Percentiles rank a stretch among this genome's conserved stretches.
These are phyloP conservation scores for Infundibulicybe gibba DNA, from an alignment of 768 basidiomycete genomes.

Conservation along the genomic window DNA sequence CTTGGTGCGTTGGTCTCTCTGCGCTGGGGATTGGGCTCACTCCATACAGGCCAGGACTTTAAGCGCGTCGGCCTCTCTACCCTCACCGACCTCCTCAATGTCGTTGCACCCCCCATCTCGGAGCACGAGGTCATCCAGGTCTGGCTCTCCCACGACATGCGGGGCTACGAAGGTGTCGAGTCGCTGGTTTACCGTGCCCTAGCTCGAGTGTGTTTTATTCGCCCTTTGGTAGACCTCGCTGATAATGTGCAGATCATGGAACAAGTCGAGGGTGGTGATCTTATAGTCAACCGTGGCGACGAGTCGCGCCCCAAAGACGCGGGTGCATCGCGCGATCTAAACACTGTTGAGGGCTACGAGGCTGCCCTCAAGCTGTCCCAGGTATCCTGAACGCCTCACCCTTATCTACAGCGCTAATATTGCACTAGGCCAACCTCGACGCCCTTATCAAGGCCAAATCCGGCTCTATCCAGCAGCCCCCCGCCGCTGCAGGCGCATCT, in stretches of 20 bases:
- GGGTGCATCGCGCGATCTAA: slow-evolving; percentile 61
- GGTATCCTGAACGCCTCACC: slow-evolving; percentile 32
- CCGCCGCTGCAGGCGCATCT: slow-evolving; percentile 24
- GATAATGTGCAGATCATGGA: slow-evolving; percentile 69
- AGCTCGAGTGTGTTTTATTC: slow-evolving; percentile 52
- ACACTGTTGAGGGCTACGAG: slow-evolving; percentile 81
- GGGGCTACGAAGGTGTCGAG: slow-evolving; percentile 94
- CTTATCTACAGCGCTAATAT: slow-evolving; percentile 1
- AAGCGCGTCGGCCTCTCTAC: slow-evolving; percentile 86
- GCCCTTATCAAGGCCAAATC: slow-evolving; percentile 63
- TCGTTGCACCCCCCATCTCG: slow-evolving; percentile 96
- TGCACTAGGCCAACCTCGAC: slow-evolving; percentile 66
- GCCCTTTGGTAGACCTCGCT: not conserved
- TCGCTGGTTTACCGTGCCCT: slow-evolving; percentile 88
- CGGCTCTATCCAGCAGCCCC: slow-evolving; percentile 27
- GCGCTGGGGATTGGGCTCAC: not conserved
- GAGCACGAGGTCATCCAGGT: slow-evolving; percentile 98
- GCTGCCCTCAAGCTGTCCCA: slow-evolving; percentile 83
- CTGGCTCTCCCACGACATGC: slow-evolving; percentile 95
- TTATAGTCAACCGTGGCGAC: slow-evolving; percentile 81
- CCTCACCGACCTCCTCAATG: slow-evolving; percentile 88
- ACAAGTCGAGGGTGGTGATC: slow-evolving; percentile 90
- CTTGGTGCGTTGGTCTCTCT: slow-evolving; percentile 49
- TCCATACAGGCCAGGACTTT: slow-evolving; percentile 75
- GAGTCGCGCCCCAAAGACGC: slow-evolving; percentile 69